A percentile compares a stretch with the other conserved stretches of the same genome.
Evolutionary conservation across 192 early-diverging fungal genomes (phyloP).

Genomic region (Gonapodya prolifera): DNA sequence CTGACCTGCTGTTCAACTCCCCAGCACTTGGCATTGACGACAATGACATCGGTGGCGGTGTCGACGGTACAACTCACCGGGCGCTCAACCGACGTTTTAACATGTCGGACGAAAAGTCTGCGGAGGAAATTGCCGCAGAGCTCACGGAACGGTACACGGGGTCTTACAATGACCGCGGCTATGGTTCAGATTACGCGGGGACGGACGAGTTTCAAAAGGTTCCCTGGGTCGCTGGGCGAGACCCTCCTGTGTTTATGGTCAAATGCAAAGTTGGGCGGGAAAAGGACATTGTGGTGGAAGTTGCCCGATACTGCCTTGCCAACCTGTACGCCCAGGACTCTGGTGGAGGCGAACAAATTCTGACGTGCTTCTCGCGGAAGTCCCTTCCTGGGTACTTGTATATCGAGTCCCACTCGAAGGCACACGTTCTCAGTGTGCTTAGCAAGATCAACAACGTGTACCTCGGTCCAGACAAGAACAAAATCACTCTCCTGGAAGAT

Average conservation of each 20-base stretch:
- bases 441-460: constrained; percentile 68
- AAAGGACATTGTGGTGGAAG: constrained; percentile 64
- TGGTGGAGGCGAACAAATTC: constrained; percentile 52
- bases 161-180: constrained; percentile 28
- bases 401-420: constrained; percentile 68
- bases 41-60: constrained; percentile 10
- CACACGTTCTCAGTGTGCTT: constrained; percentile 66
- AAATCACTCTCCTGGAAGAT: constrained; percentile 72
- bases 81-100: constrained; percentile 52
- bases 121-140: constrained; percentile 66
- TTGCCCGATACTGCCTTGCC: constrained; percentile 67
- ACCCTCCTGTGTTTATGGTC: constrained; percentile 87
- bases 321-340: constrained; percentile 26
- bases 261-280: constrained; percentile 78
- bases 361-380: constrained; percentile 72
- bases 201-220: constrained; percentile 61
- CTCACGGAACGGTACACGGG: constrained; percentile 62
- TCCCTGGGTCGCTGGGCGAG: constrained; percentile 69
- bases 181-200: constrained; percentile 28
- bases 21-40: constrained; percentile 7
- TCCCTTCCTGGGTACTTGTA: constrained; percentile 82
- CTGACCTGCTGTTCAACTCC: constrained; percentile 21
- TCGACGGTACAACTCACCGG: constrained; percentile 40
- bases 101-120: constrained; percentile 62
- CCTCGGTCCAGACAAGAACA: constrained; percentile 17